phyloP scores from a whole-genome alignment of 73 alveolate genomes.

The Paramecium biaurelia region DNA sequence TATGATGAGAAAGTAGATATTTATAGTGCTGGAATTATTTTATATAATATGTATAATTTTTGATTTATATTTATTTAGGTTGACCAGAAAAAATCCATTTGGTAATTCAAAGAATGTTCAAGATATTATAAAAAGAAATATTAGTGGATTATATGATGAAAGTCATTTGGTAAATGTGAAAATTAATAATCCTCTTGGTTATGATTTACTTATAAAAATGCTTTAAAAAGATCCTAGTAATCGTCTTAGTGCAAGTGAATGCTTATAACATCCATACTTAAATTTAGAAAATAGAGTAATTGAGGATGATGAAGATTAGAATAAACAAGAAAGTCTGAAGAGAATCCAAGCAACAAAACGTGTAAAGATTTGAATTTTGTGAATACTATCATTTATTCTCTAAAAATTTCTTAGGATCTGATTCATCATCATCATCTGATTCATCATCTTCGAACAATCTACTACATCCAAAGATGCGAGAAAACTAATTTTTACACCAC shows the following conservation, averaged over 20 bases:
- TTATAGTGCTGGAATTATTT: constrained; percentile 61
- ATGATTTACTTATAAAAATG: background rate
- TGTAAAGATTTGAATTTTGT: background rate
- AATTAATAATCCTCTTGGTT: background rate
- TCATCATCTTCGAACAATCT: constrained; percentile 5
- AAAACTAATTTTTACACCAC: background rate
- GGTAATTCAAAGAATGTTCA: background rate
- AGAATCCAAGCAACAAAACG: background rate
- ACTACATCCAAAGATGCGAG: background rate
- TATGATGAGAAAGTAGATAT: constrained; percentile 51
- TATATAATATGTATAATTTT: constrained; percentile 4
- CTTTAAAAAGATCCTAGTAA: background rate
- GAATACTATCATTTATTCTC: background rate
- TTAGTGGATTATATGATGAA: background rate
- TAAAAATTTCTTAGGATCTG: background rate
- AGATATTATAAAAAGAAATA: background rate
- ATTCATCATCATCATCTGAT: background rate
- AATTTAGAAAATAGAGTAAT: background rate
- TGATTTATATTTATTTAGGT: background rate
- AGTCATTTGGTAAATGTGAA: background rate
- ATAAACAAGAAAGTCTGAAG: background rate
- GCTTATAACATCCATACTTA: background rate
- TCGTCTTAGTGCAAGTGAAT: constrained; percentile 9
- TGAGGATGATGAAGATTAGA: background rate
- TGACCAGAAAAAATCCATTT: background rate